These are phyloP conservation scores for Malania oleifera DNA, from an alignment of 164 flowering plant genomes.

Conservation along the genomic window DNA sequence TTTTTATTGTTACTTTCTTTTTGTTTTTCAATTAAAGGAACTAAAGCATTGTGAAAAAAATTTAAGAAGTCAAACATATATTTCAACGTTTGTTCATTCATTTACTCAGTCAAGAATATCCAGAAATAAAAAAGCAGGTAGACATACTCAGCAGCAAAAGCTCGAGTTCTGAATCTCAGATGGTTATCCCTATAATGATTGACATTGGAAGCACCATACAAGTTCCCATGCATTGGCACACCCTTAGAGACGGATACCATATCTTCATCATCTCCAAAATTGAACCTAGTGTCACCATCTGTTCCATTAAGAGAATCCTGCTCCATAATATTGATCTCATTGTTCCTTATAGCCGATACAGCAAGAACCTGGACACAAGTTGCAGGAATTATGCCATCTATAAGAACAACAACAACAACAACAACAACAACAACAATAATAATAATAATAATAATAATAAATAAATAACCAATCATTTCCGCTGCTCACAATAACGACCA, in stretches of 20 bases:
- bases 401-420: no score
- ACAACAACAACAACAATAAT: no score
- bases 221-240: constrained; percentile 22
- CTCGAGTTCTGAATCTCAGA: constrained; percentile 88
- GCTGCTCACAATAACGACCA: no score
- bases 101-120: not conserved
- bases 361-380: constrained; percentile 62
- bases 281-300: constrained; percentile 38
- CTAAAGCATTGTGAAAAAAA: no score
- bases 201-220: constrained; percentile 28
- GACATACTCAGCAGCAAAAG: constrained; percentile 97
- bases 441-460: no score
- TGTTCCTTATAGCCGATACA: constrained; percentile 38
- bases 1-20: no score
- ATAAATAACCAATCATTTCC: no score
- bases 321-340: constrained; percentile 22
- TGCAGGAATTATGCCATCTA: constrained; percentile 13
- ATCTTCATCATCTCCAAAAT: constrained; percentile 77
- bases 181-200: constrained; percentile 47
- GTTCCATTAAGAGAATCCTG: constrained; percentile 33
- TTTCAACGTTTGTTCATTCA: not conserved
- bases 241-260: constrained; percentile 65
- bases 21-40: no score
- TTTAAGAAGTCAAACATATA: no score
- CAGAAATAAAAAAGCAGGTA: not conserved